Evolutionary conservation across 805 yeast genomes (phyloP).

Genomic region (Ogataea siamensis): DNA sequence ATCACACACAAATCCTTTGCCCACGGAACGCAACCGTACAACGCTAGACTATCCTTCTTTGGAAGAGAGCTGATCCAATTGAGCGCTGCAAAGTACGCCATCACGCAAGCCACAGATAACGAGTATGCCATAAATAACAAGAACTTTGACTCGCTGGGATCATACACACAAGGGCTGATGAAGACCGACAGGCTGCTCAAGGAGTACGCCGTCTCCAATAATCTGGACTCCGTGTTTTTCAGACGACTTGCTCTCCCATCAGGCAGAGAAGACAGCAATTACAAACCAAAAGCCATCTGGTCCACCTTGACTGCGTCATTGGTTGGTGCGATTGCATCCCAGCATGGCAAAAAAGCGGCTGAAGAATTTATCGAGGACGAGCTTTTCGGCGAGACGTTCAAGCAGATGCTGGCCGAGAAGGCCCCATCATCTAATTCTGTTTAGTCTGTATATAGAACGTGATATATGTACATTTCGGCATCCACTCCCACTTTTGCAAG

Average conservation of each 20-base stretch:
- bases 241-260: constrained; percentile 50
- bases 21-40: constrained; percentile 85
- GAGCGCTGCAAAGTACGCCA: constrained; percentile 43
- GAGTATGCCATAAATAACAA: constrained; percentile 44
- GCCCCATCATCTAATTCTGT: constrained; percentile 3
- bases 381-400: constrained; percentile 11
- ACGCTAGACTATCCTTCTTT: constrained; percentile 75
- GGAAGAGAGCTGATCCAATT: constrained; percentile 64
- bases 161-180: constrained; percentile 49
- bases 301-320: constrained; percentile 43
- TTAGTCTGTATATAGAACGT: constrained; percentile 15
- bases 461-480: constrained; percentile 14
- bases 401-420: constrained; percentile 4
- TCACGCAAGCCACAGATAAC: constrained; percentile 24
- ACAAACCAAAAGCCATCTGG: constrained; percentile 30
- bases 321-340: constrained; percentile 64
- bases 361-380: constrained; percentile 55
- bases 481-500: background rate
- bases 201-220: constrained; percentile 46
- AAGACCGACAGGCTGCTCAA: constrained; percentile 51
- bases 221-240: constrained; percentile 55
- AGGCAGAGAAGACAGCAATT: constrained; percentile 34
- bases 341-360: constrained; percentile 60
- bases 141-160: constrained; percentile 61
- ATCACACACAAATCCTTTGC: constrained; percentile 94